Percentiles rank a stretch among this genome's conserved stretches.
Conservation (phyloP, 2,329 filamentous ascomycete genomes). For the Diaporthe citrichinensis region DNA sequence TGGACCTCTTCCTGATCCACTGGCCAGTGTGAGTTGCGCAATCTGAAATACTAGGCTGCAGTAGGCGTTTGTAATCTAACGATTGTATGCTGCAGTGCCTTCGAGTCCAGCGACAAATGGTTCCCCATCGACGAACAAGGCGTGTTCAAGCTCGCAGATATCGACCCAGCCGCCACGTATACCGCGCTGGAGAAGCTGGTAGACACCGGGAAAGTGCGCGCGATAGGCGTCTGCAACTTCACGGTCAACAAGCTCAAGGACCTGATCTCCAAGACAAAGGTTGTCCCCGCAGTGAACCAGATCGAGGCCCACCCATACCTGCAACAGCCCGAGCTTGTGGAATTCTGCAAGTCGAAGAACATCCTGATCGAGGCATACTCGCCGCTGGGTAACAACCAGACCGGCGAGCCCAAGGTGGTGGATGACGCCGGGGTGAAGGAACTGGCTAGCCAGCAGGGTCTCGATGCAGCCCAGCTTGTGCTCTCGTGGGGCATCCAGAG, state of each 20-base stretch:
- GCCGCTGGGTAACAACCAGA: conserved; percentile 68
- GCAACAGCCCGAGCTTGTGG: conserved; percentile 70
- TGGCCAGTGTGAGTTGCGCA: conserved; percentile 48
- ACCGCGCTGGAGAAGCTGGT: conserved; percentile 57
- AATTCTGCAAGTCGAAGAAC: conserved; percentile 68
- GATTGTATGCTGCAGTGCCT: conserved; percentile 51
- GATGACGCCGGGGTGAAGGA: conserved; percentile 63
- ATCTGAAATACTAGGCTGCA: no score
- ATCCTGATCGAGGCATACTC: conserved; percentile 76
- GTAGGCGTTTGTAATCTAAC: not conserved
- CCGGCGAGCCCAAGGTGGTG: conserved; percentile 57
- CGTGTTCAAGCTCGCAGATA: conserved; percentile 68
- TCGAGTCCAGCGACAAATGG: conserved; percentile 65
- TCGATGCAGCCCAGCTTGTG: conserved; percentile 58
- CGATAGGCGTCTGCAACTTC: conserved; percentile 68
- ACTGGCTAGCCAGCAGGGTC: conserved; percentile 58
- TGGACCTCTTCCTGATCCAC: conserved; percentile 53
- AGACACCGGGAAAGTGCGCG: conserved; percentile 55
- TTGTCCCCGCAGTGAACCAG: conserved; percentile 75
- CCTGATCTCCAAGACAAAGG: conserved; percentile 64
- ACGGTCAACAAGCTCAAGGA: conserved; percentile 57
- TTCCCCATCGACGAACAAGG: conserved; percentile 67
- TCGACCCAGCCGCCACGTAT: conserved; percentile 58
- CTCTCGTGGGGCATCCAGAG: conserved; percentile 62
- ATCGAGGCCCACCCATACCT: conserved; percentile 79